A percentile compares a stretch with the other conserved stretches of the same genome.
phyloP scores from a whole-genome alignment of 352 stramenopile genomes.

The Pythium plurisporium region DNA sequence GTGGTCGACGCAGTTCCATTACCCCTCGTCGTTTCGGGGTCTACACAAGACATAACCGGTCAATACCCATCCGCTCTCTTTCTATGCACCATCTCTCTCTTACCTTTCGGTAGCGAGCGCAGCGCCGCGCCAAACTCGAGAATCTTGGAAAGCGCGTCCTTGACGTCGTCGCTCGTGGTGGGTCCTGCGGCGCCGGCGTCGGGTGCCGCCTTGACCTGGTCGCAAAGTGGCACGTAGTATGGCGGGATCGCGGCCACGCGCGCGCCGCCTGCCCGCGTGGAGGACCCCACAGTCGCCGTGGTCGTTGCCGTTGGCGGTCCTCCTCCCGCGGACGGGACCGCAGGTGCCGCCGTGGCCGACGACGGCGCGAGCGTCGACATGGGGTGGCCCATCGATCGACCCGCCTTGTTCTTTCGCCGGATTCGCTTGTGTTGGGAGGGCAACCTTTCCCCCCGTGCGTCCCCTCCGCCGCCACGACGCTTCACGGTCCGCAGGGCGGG shows the following conservation, averaged over 20 bases:
- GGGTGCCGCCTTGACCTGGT: conserved; percentile 48
- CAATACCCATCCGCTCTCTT: background rate
- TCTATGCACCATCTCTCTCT: background rate
- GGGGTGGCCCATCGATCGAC: conserved; percentile 53
- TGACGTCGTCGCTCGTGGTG: conserved; percentile 42
- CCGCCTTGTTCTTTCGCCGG: background rate
- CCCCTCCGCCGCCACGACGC: conserved; percentile 5
- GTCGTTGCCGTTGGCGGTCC: no score
- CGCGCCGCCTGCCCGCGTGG: background rate
- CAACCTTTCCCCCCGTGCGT: background rate
- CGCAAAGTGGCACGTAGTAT: conserved; percentile 54
- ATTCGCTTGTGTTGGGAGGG: conserved; percentile 8
- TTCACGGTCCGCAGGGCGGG: conserved; percentile 3
- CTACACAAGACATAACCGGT: background rate
- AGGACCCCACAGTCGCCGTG: background rate
- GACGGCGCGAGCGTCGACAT: conserved; percentile 27
- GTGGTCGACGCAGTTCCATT: conserved; percentile 2
- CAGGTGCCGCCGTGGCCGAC: background rate
- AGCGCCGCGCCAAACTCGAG: conserved; percentile 58
- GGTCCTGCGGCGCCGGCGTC: conserved; percentile 31
- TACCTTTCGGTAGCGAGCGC: conserved; percentile 48
- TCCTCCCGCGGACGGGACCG: no score
- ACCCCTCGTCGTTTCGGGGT: conserved; percentile 20
- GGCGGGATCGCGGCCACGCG: conserved; percentile 32
- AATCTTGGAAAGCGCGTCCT: conserved; percentile 64